A percentile compares a stretch with the other conserved stretches of the same genome.
Evolutionary conservation across 2,329 filamentous ascomycete genomes (phyloP).

Genomic region (Sphaceloma murrayae): DNA sequence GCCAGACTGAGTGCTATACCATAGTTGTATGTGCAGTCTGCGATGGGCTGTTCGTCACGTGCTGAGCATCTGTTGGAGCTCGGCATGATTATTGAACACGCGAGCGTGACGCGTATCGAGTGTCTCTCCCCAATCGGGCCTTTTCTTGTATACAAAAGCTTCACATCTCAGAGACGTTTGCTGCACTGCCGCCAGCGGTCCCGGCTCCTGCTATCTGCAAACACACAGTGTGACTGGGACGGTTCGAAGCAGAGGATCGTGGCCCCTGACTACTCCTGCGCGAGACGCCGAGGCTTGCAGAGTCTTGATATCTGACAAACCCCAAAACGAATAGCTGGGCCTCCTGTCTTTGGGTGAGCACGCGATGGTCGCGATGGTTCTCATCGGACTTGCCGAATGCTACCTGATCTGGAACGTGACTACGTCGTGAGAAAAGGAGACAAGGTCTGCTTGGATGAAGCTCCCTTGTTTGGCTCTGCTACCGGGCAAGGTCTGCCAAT

Average conservation of each 20-base stretch:
- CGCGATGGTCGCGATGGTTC: too few relatives aligned
- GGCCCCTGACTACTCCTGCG: too few relatives aligned
- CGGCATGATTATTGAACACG: slow-evolving; percentile 14
- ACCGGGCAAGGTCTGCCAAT: too few relatives aligned
- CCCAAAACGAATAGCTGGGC: too few relatives aligned
- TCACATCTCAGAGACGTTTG: slow-evolving; percentile 11
- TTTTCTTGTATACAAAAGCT: slow-evolving; percentile 3
- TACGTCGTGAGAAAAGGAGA: too few relatives aligned
- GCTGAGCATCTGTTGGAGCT: neutral
- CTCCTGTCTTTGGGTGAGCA: too few relatives aligned
- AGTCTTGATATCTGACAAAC: too few relatives aligned
- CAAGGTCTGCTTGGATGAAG: too few relatives aligned
- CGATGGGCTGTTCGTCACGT: neutral
- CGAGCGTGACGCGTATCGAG: slow-evolving; percentile 3
- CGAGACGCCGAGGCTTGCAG: neutral
- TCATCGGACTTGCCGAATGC: too few relatives aligned
- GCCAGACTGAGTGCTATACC: neutral
- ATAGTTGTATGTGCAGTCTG: neutral
- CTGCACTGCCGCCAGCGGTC: too few relatives aligned
- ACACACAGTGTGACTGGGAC: neutral
- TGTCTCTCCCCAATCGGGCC: slow-evolving; percentile 5
- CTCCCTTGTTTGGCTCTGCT: too few relatives aligned
- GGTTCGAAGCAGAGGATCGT: neutral
- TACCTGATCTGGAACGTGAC: too few relatives aligned
- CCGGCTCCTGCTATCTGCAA: slow-evolving; percentile 3